phyloP scores from a whole-genome alignment of 2,329 filamentous ascomycete species.

The Botrytis tulipae region DNA sequence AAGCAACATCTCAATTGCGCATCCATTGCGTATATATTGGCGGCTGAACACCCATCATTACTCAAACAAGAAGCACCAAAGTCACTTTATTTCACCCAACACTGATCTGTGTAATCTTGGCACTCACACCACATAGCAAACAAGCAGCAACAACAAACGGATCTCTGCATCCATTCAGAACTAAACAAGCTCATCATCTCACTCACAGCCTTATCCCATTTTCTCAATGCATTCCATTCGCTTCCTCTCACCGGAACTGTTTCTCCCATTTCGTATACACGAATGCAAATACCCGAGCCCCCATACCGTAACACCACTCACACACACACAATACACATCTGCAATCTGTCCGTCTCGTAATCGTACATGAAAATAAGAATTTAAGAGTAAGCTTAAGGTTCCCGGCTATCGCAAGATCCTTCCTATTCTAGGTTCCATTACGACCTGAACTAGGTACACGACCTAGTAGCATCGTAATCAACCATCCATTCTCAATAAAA shows the following conservation, averaged over 20 bases:
- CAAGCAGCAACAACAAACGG: neutral
- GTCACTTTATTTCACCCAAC: neutral
- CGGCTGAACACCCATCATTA: neutral
- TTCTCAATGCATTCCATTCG: neutral
- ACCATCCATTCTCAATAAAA: neutral
- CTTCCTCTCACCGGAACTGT: neutral
- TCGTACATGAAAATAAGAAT: neutral
- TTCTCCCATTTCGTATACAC: neutral
- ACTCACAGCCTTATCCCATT: neutral
- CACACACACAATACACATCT: neutral
- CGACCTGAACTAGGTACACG: neutral
- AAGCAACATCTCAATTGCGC: neutral
- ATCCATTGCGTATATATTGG: neutral
- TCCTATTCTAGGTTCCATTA: neutral
- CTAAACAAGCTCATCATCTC: neutral
- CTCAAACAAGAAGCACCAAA: neutral
- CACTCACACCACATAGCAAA: neutral
- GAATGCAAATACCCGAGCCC: neutral
- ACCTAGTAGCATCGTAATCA: neutral
- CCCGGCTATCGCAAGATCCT: neutral
- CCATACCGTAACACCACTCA: neutral
- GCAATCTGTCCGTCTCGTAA: neutral
- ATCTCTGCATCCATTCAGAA: neutral
- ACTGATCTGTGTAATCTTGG: neutral
- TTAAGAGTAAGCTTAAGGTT: neutral